A percentile compares a stretch with the other conserved stretches of the same genome.
phyloP scores from a whole-genome alignment of 345 rosid species.

The Rhizophora apiculata region DNA sequence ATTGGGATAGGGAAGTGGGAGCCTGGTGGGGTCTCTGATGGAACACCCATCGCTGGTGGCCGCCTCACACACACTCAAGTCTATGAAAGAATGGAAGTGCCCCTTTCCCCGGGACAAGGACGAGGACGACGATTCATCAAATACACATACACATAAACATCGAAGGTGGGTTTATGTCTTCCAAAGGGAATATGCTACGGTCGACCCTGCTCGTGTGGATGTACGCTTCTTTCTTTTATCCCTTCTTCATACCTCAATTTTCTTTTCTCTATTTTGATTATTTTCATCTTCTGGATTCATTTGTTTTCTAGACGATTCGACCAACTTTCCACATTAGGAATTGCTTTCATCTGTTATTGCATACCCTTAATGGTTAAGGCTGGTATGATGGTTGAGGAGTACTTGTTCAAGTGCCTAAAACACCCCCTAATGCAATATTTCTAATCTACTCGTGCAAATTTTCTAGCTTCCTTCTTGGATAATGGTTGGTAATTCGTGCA shows the following conservation, averaged over 20 bases:
- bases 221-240: conserved; percentile 34
- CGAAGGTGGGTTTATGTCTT: conserved; percentile 59
- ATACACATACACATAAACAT: conserved; percentile 20
- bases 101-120: conserved; percentile 11
- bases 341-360: too few species aligned
- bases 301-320: too few species aligned
- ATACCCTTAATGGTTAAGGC: too few species aligned
- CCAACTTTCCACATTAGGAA: too few species aligned
- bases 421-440: too few species aligned
- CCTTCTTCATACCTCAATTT: neutral
- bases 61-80: conserved; percentile 49
- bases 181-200: conserved; percentile 80
- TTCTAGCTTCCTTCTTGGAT: neutral
- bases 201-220: conserved; percentile 62
- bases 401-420: too few species aligned
- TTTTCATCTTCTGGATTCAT: too few species aligned
- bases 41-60: conserved; percentile 51
- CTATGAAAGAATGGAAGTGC: conserved; percentile 43
- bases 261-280: neutral
- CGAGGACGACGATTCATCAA: neutral
- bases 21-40: conserved; percentile 42
- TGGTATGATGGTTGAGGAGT: too few species aligned
- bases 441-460: too few species aligned
- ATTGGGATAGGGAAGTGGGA: conserved; percentile 39
- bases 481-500: neutral